These are phyloP conservation scores for Candida silvicultrix DNA, from an alignment of 805 yeast genomes.

Conservation along the genomic window DNA sequence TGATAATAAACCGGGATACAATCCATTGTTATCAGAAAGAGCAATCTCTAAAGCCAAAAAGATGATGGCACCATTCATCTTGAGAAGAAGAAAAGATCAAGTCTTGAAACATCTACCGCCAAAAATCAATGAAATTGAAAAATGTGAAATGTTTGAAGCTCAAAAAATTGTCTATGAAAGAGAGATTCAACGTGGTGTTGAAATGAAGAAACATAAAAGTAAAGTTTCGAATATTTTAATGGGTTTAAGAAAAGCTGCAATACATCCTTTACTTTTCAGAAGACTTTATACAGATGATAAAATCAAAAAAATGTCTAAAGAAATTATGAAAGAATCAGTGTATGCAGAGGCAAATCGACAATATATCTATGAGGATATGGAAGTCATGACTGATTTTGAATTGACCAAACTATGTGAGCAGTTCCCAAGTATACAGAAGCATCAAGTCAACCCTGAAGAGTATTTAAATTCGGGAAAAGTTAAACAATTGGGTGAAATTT, in stretches of 20 bases:
- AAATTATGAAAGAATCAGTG: constrained; percentile 74
- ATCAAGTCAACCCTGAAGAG: constrained; percentile 44
- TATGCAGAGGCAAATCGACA: constrained; percentile 67
- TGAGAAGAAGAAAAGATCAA: constrained; percentile 87
- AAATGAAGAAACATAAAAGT: constrained; percentile 22
- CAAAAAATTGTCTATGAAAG: constrained; percentile 58
- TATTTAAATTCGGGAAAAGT: constrained; percentile 78
- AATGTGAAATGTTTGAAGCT: constrained; percentile 52
- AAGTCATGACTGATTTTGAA: constrained; percentile 89
- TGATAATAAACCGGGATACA: constrained; percentile 41
- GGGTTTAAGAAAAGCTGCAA: constrained; percentile 85
- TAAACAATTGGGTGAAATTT: constrained; percentile 42
- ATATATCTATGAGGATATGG: constrained; percentile 90
- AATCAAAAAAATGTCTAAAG: constrained; percentile 63
- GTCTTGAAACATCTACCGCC: constrained; percentile 85
- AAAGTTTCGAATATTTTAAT: constrained; percentile 69
- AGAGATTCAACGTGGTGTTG: constrained; percentile 39
- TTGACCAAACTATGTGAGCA: constrained; percentile 65
- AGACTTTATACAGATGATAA: constrained; percentile 47
- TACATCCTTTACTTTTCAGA: constrained; percentile 88
- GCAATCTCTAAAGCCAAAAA: constrained; percentile 91
- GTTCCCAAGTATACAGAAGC: constrained; percentile 63
- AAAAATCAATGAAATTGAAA: constrained; percentile 57
- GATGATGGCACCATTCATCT: constrained; percentile 97
- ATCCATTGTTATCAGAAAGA: constrained; percentile 82